Evolutionary conservation across 345 rosid species (phyloP), one percentile per base, ranked within the genome.

Genomic region (Syzygium oleosum): DNA sequence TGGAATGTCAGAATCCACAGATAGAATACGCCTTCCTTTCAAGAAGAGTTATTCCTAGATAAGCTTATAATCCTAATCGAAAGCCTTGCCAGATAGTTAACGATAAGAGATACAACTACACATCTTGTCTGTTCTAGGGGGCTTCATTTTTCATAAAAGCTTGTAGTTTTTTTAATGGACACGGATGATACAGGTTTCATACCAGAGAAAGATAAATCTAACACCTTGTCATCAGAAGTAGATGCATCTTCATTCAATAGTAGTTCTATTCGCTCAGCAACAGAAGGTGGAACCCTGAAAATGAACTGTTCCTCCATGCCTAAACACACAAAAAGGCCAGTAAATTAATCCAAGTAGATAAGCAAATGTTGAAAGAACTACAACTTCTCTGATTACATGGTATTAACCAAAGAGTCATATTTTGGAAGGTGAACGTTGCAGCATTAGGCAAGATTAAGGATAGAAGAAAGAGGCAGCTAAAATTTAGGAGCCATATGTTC

Each of bases 221-320:
- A 84, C 27, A 95, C 93, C 89, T 94, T 96, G 34, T 95, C 98
- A n/a, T 94, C 98, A 51, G 93, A 87, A 88, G 94, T 88, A 90
- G 98, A 91, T 38, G 93, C 93, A n/a, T 88, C 95, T 61, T 94
- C 97, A 55, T 93, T 94, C 90, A 98, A 92, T 55, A 96, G 97
- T 8, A 91, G 91, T 87, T 96, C 96, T 88, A 98, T 91, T 84
- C 92, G 92, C 93, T 96, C 99, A 4, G 98, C 97, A 87, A 96
- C 92, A 51, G 99, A 95, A 68, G 96, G 96, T 21, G 99, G 98
- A 90, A 98, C 98, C 91, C 99, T 94, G 85, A 98, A 95, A 89
- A 98, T 92, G 91, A 98, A 96, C 86, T 96, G 99, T 87, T 98
- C 99, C 91, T 98, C 99, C 99, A 97, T 95, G 51, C 88, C 91